These are phyloP conservation scores for Auricularia heimuer DNA, from an alignment of 768 basidiomycete genomes.

Conservation along the genomic window DNA sequence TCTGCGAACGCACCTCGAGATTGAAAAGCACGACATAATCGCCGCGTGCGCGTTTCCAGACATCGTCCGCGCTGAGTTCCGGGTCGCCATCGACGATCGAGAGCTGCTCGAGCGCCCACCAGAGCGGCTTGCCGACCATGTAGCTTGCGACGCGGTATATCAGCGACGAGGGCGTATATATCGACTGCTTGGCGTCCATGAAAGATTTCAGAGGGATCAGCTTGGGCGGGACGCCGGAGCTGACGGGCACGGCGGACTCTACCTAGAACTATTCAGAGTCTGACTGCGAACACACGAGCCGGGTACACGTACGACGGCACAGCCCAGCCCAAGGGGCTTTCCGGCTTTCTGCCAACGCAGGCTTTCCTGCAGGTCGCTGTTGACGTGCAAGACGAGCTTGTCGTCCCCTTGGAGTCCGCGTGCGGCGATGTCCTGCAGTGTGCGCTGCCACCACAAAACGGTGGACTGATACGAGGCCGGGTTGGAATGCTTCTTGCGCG, in stretches of 20 bases:
- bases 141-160: slow-evolving; percentile 60
- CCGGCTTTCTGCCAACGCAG: slow-evolving; percentile 61
- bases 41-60: slow-evolving; percentile 52
- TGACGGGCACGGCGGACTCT: slow-evolving; percentile 48
- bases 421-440: slow-evolving; percentile 50
- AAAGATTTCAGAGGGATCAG: slow-evolving; percentile 48
- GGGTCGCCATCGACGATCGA: slow-evolving; percentile 58
- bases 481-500: slow-evolving; percentile 75
- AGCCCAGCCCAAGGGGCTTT: slow-evolving; percentile 61
- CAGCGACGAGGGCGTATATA: slow-evolving; percentile 60
- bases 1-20: slow-evolving; percentile 34
- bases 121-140: slow-evolving; percentile 67
- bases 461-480: slow-evolving; percentile 73
- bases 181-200: slow-evolving; percentile 42
- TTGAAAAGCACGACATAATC: slow-evolving; percentile 61
- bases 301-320: slow-evolving; percentile 56
- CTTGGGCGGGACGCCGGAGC: slow-evolving; percentile 41
- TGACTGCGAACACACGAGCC: background rate
- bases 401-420: slow-evolving; percentile 46
- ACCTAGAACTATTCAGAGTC: slow-evolving; percentile 17
- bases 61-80: slow-evolving; percentile 31
- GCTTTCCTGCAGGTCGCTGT: slow-evolving; percentile 42
- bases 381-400: slow-evolving; percentile 51
- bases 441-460: slow-evolving; percentile 78
- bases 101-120: slow-evolving; percentile 81